phyloP scores from a whole-genome alignment of 2,329 filamentous ascomycete genomes.

The Zymoseptoria crescenta region DNA sequence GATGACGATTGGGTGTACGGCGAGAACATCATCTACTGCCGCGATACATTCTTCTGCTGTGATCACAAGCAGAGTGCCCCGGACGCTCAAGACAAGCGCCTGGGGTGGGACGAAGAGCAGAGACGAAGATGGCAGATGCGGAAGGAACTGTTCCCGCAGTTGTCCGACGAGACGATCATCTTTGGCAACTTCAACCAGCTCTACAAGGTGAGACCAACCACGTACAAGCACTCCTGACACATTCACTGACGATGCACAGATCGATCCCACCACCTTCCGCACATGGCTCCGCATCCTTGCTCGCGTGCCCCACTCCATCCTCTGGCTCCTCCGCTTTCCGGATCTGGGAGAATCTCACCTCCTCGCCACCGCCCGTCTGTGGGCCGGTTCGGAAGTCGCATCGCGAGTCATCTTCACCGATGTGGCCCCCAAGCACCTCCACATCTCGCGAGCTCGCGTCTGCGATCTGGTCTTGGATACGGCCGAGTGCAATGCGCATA shows the following conservation, averaged over 20 bases:
- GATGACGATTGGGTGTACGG: slow-evolving; percentile 82
- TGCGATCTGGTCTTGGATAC: slow-evolving; percentile 96
- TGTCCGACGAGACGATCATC: slow-evolving; percentile 79
- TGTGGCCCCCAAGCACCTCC: slow-evolving; percentile 87
- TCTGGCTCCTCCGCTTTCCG: slow-evolving; percentile 96
- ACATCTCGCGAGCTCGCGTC: slow-evolving; percentile 84
- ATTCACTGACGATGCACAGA: slow-evolving; percentile 46
- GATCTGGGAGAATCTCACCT: slow-evolving; percentile 86
- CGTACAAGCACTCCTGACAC: neutral
- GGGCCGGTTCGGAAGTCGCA: slow-evolving; percentile 81
- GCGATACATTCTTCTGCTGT: slow-evolving; percentile 96
- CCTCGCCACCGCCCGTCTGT: slow-evolving; percentile 66
- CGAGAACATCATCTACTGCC: slow-evolving; percentile 92
- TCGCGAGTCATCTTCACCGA: slow-evolving; percentile 89
- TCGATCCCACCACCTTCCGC: slow-evolving; percentile 92
- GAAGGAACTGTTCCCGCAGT: slow-evolving; percentile 76
- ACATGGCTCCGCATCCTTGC: slow-evolving; percentile 90
- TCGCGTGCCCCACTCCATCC: slow-evolving; percentile 73
- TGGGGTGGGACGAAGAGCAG: slow-evolving; percentile 81
- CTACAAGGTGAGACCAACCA: slow-evolving; percentile 66
- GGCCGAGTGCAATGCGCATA: slow-evolving; percentile 96
- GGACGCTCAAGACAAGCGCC: slow-evolving; percentile 56
- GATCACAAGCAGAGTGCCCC: slow-evolving; percentile 88
- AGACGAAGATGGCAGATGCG: slow-evolving; percentile 81
- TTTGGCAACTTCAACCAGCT: slow-evolving; percentile 97